Evolutionary conservation across 176 grass and related monocot genomes (phyloP), one percentile per base, ranked within the genome.

Genomic region (Avena insularis): DNA sequence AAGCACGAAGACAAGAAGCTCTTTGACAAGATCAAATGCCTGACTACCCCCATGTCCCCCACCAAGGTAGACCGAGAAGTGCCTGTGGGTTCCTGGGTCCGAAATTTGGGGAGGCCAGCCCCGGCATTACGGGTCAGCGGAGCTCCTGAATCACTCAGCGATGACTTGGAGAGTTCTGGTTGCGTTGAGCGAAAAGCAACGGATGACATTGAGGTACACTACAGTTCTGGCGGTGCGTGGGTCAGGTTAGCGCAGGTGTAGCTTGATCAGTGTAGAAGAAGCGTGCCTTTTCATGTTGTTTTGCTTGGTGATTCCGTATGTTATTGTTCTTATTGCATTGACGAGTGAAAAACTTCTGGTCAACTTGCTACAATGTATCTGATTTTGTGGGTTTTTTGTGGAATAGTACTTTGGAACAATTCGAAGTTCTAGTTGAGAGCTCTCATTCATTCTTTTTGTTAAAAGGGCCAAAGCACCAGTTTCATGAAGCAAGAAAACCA

Each of bases 1-100:
- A 69, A 86, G 21, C 60, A 6, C 47, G 27, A 4, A 0, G 83
- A 86, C 27, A 36, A 82, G 71, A 82, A 82, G 51, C 83, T 90
- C 61, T 90, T 69, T 17, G 14, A 19, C 61, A 86, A 90, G 61
- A 77, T 90, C 71, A 90, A 90, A 86, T 27, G 25, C 43, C 50
- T 90, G 51, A 86, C 83, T 82, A 61, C 70, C 27, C 31, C 12
- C 63, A 31, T 27, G 27, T 66, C 63, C 61, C 61, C 15, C 6
- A 85, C 9, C 10, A 82, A 77, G 38, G 13, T 27, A 77, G 71
- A 20, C 40, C 83, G 83, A 61, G 68, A 12, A 0, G 59, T 17
- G 56, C 3, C 46, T 20, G 13, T 17, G 0, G 77, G 88, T 49
- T 56, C 13, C 63, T 82, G 79, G 72, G 0, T 70, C 25, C 67